These are phyloP conservation scores for Alternaria arbusti DNA, from an alignment of 2,329 filamentous ascomycete species.

Conservation along the genomic window DNA sequence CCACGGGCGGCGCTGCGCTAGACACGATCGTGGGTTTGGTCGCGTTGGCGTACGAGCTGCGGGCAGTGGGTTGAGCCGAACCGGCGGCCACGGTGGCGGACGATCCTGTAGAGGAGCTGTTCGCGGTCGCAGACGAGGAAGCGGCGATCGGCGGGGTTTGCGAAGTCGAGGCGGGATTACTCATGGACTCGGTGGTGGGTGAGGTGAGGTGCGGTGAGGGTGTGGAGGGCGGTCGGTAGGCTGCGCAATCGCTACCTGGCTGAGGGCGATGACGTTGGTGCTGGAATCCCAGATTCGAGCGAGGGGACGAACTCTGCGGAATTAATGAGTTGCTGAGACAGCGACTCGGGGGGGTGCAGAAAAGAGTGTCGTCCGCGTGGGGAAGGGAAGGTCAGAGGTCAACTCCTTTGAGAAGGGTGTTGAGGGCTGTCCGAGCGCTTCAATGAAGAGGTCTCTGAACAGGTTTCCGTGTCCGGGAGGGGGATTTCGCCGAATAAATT, in stretches of 20 bases:
- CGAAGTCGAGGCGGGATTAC: constrained; percentile 63
- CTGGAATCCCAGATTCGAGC: constrained; percentile 43
- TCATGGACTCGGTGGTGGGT: constrained; percentile 55
- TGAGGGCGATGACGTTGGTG: constrained; percentile 21
- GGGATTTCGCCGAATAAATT: constrained; percentile 46
- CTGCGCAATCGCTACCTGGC: constrained; percentile 19
- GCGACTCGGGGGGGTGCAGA: constrained; percentile 39
- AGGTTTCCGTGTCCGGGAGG: constrained; percentile 30
- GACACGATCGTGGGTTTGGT: constrained; percentile 62
- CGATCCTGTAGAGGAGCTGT: constrained; percentile 57
- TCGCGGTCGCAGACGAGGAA: constrained; percentile 56
- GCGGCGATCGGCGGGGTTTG: constrained; percentile 56
- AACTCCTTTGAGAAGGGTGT: constrained; percentile 38
- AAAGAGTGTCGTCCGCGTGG: constrained; percentile 25
- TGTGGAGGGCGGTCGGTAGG: constrained; percentile 10
- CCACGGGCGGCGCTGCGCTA: constrained; percentile 59
- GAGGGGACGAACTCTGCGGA: constrained; percentile 20
- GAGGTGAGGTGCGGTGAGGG: constrained; percentile 4
- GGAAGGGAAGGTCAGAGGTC: constrained; percentile 29
- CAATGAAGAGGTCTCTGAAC: constrained; percentile 36
- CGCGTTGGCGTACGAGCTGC: constrained; percentile 66
- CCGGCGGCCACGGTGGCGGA: constrained; percentile 58
- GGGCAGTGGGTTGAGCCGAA: constrained; percentile 62
- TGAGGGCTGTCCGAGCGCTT: constrained; percentile 44
- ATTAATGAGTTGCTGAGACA: constrained; percentile 32